phyloP scores from a whole-genome alignment of 2,329 filamentous ascomycete genomes.

The Calycina herbarum region DNA sequence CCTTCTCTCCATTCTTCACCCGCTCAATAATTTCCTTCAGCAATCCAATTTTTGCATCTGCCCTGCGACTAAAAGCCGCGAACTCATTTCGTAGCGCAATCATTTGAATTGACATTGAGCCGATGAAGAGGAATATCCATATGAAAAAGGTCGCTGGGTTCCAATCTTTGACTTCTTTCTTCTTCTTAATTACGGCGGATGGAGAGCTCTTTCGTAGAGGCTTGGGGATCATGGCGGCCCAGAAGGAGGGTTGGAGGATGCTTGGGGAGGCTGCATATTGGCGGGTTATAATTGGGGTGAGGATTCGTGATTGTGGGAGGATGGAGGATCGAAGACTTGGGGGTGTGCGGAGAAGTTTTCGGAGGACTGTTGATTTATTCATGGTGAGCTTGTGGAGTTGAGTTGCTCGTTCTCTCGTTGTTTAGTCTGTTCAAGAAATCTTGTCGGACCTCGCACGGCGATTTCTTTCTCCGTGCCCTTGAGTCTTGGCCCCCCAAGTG shows the following conservation, averaged over 20 bases:
- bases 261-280: slow-evolving; percentile 41
- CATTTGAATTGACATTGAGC: slow-evolving; percentile 94
- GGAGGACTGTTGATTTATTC: slow-evolving; percentile 28
- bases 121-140: slow-evolving; percentile 80
- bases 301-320: slow-evolving; percentile 16
- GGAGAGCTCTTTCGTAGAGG: slow-evolving; percentile 52
- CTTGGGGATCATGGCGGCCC: slow-evolving; percentile 70
- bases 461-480: too few relatives aligned
- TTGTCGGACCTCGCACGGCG: too few relatives aligned
- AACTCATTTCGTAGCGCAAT: slow-evolving; percentile 77
- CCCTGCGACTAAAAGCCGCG: slow-evolving; percentile 68
- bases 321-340: slow-evolving; percentile 28
- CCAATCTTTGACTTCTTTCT: slow-evolving; percentile 61
- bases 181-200: slow-evolving; percentile 40
- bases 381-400: slow-evolving; percentile 19
- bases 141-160: slow-evolving; percentile 84
- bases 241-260: slow-evolving; percentile 49
- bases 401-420: background rate
- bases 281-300: slow-evolving; percentile 16
- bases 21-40: slow-evolving; percentile 74
- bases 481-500: too few relatives aligned
- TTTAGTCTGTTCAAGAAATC: background rate
- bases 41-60: slow-evolving; percentile 75
- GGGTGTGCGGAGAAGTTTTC: slow-evolving; percentile 29
- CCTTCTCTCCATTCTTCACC: slow-evolving; percentile 69